A percentile compares a stretch with the other conserved stretches of the same genome.
phyloP scores from a whole-genome alignment of 371 early-diverging fungal genomes.

The Mucor indicus region DNA sequence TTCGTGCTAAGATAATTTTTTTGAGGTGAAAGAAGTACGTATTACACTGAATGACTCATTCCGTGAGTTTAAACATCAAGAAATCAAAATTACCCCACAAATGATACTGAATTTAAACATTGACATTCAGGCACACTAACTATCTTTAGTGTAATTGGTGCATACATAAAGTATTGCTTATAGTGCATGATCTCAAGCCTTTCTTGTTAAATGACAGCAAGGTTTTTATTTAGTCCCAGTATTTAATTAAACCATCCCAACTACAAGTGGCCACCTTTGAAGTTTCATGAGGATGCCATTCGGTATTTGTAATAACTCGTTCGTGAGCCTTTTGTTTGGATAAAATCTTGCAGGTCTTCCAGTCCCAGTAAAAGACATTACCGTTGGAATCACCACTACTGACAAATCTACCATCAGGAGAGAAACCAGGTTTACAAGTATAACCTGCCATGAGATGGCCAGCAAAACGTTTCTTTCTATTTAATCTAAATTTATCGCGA shows the following conservation, averaged over 20 bases:
- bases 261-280: conserved; percentile 91
- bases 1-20: no score
- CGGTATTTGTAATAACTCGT: conserved; percentile 82
- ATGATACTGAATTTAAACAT: no score
- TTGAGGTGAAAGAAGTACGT: no score
- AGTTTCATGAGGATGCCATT: conserved; percentile 96
- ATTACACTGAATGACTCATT: no score
- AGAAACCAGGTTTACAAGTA: conserved; percentile 92
- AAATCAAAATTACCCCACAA: no score
- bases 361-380: conserved; percentile 94
- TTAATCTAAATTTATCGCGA: conserved; percentile 80
- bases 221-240: conserved; percentile 84
- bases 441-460: conserved; percentile 96
- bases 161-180: no score
- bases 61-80: no score
- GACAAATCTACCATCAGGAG: conserved; percentile 89
- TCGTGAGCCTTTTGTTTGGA: conserved; percentile 90
- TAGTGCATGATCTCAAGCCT: no score
- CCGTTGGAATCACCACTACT: conserved; percentile 94
- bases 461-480: conserved; percentile 88
- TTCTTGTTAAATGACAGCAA: no score
- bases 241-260: conserved; percentile 96
- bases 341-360: conserved; percentile 85
- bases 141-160: no score
- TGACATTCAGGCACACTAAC: no score